These are phyloP conservation scores for Cetradonia linearis DNA, from an alignment of 495 filamentous ascomycete genomes.

Conservation along the genomic window DNA sequence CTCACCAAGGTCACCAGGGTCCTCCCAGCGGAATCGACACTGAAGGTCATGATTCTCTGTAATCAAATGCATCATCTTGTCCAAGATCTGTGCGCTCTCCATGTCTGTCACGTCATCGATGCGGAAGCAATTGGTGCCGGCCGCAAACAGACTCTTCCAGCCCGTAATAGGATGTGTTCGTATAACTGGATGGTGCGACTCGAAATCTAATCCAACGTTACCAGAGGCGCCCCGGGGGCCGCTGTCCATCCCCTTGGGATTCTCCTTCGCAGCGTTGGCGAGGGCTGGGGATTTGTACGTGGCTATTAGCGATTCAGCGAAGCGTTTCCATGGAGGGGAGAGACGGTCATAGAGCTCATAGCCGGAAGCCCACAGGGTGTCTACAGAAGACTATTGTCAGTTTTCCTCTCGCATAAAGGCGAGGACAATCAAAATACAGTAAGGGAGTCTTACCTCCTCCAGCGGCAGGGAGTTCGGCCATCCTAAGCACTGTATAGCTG, in stretches of 20 bases:
- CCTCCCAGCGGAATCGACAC: slow-evolving; percentile 56
- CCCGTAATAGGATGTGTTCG: slow-evolving; percentile 67
- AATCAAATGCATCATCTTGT: slow-evolving; percentile 54
- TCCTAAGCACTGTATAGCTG: slow-evolving; percentile 54
- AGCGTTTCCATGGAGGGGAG: slow-evolving; percentile 43
- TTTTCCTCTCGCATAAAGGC: too few species aligned
- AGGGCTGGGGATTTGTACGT: background rate
- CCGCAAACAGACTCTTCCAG: slow-evolving; percentile 64
- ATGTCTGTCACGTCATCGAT: slow-evolving; percentile 57
- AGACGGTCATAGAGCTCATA: slow-evolving; percentile 63
- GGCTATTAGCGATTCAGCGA: slow-evolving; percentile 50
- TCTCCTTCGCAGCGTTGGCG: slow-evolving; percentile 26
- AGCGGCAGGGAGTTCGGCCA: slow-evolving; percentile 40
- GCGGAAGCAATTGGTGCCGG: slow-evolving; percentile 41
- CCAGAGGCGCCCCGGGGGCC: slow-evolving; percentile 45
- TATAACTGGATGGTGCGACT: slow-evolving; percentile 50
- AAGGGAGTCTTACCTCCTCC: slow-evolving; percentile 30
- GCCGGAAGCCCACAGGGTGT: slow-evolving; percentile 55
- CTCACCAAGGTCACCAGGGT: slow-evolving; percentile 42
- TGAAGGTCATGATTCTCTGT: slow-evolving; percentile 74
- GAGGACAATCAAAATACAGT: too few species aligned
- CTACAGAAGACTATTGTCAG: too few species aligned
- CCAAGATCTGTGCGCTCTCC: slow-evolving; percentile 52
- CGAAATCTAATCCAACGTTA: slow-evolving; percentile 46
- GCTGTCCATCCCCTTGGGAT: slow-evolving; percentile 40